Conservation (phyloP, 2,329 filamentous ascomycete species). For the Ceratocystis lukuohia region DNA sequence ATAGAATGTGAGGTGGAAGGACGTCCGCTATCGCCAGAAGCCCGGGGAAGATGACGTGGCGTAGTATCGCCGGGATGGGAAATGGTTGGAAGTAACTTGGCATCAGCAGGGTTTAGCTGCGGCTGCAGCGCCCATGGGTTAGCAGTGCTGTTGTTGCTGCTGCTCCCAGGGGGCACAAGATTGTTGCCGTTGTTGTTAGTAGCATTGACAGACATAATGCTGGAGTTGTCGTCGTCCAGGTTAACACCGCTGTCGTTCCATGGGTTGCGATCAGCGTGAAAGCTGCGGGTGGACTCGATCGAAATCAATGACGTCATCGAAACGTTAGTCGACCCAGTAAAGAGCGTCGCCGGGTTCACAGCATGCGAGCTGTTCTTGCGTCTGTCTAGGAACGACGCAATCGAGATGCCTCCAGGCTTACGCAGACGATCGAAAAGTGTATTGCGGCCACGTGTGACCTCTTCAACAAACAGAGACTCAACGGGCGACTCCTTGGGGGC, state of each 20-base stretch:
- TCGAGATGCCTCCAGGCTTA: slow-evolving; percentile 88
- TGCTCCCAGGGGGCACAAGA: slow-evolving; percentile 17
- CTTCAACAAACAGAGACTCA: slow-evolving; percentile 70
- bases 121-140: slow-evolving; percentile 50
- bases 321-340: slow-evolving; percentile 81
- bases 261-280: slow-evolving; percentile 81
- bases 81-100: slow-evolving; percentile 46
- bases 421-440: slow-evolving; percentile 83
- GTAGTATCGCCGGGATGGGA: slow-evolving; percentile 68
- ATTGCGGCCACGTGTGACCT: slow-evolving; percentile 63
- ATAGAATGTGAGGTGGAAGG: slow-evolving; percentile 91
- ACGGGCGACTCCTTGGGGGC: slow-evolving; percentile 79
- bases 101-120: slow-evolving; percentile 51
- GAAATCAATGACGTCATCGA: slow-evolving; percentile 94
- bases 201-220: slow-evolving; percentile 16
- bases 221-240: slow-evolving; percentile 55
- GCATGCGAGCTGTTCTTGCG: slow-evolving; percentile 89
- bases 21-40: slow-evolving; percentile 80
- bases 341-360: slow-evolving; percentile 60
- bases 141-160: slow-evolving; percentile 33
- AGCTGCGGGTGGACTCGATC: slow-evolving; percentile 86
- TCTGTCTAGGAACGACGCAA: slow-evolving; percentile 88
- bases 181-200: not conserved
- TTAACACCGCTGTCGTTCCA: slow-evolving; percentile 98
- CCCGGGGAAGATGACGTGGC: slow-evolving; percentile 68